Base-by-base conservation (phyloP, 495 filamentous ascomycete species). In the Hypoxylon intermedium region DNA sequence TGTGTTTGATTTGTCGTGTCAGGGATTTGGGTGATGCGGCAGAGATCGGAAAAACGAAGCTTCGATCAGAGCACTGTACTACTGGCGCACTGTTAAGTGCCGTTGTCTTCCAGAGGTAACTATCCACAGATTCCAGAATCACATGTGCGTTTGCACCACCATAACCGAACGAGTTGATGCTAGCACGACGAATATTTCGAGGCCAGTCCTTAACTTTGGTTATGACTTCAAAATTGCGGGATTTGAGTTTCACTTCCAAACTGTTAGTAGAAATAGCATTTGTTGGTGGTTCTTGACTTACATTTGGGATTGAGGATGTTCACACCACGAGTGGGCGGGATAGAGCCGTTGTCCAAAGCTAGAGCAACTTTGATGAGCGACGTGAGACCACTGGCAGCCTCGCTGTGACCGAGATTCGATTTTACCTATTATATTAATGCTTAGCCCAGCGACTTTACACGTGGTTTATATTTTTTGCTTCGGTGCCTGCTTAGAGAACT, bases 351-450 rank as follows among this genome's bases (percentile, higher is more conserved):
- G 43, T 87, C 79, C 12, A 87, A 68, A 66, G 80, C 78, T 21
- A 83, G 52, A 1, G 74, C 60, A 0, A 76, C 75, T 56, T 87
- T 87, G 45, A 87, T 80, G 2, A 87, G 56, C 0, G 76, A 79
- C 0, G 80, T 71, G 9, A 87, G 63, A 5, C 84, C 84, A 52
- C 73, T 76, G 6, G 77, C 73, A 2, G 71, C 79, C 63, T 87
- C 85, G 3, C 74, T 56, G 54, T 87, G 85, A 2, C 85, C 83
- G 18, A 84, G 66, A 40, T 83, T 83, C 2, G 78, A 73, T 60
- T 87, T 87, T 1, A 79, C 68, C 31, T 49, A 19, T 38, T 12
- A 1, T 15, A 13, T 9, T 26, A 26, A 26, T 26, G 24, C n/a
- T n/a, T n/a, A n/a, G n/a, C 11, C n/a, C n/a, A 37, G 12, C 34